Base-by-base conservation (phyloP, 2,329 filamentous ascomycete genomes). In the Colletotrichum camelliae region DNA sequence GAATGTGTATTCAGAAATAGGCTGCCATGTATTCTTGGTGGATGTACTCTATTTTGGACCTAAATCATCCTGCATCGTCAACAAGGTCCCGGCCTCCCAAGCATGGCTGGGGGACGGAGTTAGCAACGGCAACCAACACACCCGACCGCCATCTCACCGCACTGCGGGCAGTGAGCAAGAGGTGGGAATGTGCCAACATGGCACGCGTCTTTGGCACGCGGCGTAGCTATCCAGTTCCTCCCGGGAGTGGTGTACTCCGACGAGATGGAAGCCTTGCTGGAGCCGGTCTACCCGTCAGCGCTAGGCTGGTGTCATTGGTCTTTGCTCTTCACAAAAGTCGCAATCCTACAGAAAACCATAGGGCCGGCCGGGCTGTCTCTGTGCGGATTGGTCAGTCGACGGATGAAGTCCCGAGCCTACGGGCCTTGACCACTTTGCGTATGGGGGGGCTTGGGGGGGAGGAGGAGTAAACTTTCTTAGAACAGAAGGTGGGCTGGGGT, bases 31-130 rank as follows among this genome's bases (percentile, higher is more conserved):
- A 39, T 16, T 27, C 27, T 24, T 29, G 37, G 52, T 58, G 57
- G 55, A n/a, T 18, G 29, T n/a, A 31, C 55, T 57, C 73, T 73
- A 75, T 65, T 75, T 68, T 65, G 70, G 70, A 67, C 64, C 18
- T 33, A 68, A 31, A 33, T n/a, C 74, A 65, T 27, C 21, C 21
- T 21, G 21, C 70, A 66, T 52, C 70, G 43, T 69, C 29, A 31
- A 60, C 70, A 65, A 43, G 37, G 37, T 21, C 57, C 35, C 72
- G 29, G 31, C 60, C 68, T 24, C 37, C 33, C 71, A 70, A 43
- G 27, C 10, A 48, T 48, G 67, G 67, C 43, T 60, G 43, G 43
- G 29, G 27, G 33, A 68, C 15, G 35, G 39, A 70, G 43, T 48
- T 35, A 15, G 37, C 37, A 35, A 52, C 57, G 57, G 35, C 52